Percentiles rank a stretch among this genome's conserved stretches.
These are phyloP conservation scores for Leucaena leucocephala DNA, from an alignment of 306 rosid species.

Conservation along the genomic window DNA sequence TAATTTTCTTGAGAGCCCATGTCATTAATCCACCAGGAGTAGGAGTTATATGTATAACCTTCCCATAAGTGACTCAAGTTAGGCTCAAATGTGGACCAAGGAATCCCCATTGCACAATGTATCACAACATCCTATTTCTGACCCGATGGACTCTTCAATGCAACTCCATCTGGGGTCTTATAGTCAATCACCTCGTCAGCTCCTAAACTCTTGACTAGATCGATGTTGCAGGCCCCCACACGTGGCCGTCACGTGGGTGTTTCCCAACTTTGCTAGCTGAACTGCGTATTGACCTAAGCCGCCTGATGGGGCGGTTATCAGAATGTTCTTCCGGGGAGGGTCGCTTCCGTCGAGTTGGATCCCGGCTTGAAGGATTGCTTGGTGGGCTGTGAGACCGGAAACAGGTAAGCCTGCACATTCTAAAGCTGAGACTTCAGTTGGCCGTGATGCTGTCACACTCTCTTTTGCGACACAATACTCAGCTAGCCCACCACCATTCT, in stretches of 20 bases:
- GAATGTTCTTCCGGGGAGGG: constrained; percentile 43
- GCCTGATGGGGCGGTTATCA: constrained; percentile 84
- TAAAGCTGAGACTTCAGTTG: constrained; percentile 56
- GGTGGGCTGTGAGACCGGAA: constrained; percentile 66
- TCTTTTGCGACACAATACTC: no score
- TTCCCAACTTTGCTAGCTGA: constrained; percentile 81
- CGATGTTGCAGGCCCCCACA: no score
- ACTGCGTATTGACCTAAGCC: constrained; percentile 84
- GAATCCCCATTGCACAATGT: constrained; percentile 53
- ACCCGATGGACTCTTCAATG: constrained; percentile 72
- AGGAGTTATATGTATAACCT: constrained; percentile 65
- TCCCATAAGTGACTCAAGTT: constrained; percentile 59
- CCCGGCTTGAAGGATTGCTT: constrained; percentile 56
- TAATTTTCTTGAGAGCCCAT: constrained; percentile 52
- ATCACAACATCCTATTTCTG: constrained; percentile 66
- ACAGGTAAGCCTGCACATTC: constrained; percentile 63
- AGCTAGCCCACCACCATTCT: constrained; percentile 79
- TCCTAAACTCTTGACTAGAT: constrained; percentile 64
- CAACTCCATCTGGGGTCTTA: constrained; percentile 67
- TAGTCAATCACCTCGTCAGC: constrained; percentile 89
- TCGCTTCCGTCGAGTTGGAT: constrained; percentile 62
- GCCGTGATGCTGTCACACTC: constrained; percentile 48
- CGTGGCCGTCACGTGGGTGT: no score
- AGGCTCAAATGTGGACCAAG: constrained; percentile 79
- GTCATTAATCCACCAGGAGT: constrained; percentile 38